phyloP scores from a whole-genome alignment of 352 stramenopile species.

The Globisporangium nagaii region DNA sequence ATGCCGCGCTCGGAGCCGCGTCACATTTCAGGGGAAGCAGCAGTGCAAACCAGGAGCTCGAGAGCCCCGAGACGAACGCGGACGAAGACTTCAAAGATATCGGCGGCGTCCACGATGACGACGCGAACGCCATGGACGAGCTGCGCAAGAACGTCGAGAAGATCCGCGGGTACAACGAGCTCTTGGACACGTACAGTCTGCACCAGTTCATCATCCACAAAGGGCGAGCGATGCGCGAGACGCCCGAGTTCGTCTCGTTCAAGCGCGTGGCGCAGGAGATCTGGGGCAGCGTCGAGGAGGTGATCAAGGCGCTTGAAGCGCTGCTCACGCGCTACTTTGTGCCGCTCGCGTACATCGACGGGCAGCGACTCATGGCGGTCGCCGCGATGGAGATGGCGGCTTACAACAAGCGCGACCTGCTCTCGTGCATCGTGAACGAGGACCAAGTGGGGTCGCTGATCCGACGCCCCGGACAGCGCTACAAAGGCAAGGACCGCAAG shows the following conservation, averaged over 20 bases:
- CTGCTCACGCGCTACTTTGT: constrained; percentile 82
- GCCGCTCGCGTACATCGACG: constrained; percentile 82
- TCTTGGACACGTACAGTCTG: constrained; percentile 73
- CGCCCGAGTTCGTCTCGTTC: constrained; percentile 86
- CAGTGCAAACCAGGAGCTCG: constrained; percentile 22
- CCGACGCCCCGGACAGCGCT: constrained; percentile 65
- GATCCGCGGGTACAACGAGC: constrained; percentile 76
- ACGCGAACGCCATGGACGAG: constrained; percentile 50
- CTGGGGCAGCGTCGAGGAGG: constrained; percentile 77
- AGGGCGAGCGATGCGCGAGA: constrained; percentile 68
- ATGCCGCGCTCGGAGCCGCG: constrained; percentile 11
- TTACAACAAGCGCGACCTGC: constrained; percentile 55
- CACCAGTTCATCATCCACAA: constrained; percentile 90
- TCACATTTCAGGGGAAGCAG: not conserved
- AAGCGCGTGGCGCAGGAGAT: constrained; percentile 66
- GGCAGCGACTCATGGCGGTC: constrained; percentile 66
- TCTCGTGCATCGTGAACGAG: constrained; percentile 83
- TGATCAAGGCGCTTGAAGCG: constrained; percentile 64
- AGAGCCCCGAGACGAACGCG: constrained; percentile 14
- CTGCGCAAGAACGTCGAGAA: constrained; percentile 71
- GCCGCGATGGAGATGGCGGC: constrained; percentile 51
- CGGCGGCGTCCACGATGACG: constrained; percentile 19
- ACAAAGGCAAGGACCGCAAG: constrained; percentile 67
- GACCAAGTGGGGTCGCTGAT: constrained; percentile 75
- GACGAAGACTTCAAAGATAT: constrained; percentile 14